phyloP scores from a whole-genome alignment of 176 grass and related monocot species.

The Lolium rigidum region DNA sequence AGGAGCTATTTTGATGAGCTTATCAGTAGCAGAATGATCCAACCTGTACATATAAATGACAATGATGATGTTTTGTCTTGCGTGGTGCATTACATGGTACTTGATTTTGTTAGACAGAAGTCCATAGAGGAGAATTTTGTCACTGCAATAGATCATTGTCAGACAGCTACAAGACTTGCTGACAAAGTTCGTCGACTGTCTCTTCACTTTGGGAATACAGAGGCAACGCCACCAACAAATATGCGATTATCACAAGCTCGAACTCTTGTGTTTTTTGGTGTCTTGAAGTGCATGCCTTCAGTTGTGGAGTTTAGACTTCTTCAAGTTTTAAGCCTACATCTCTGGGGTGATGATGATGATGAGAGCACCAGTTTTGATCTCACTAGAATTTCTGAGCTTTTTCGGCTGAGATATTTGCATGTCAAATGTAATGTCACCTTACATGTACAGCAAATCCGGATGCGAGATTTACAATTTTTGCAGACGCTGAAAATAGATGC shows the following conservation, averaged over 20 bases:
- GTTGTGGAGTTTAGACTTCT: neutral
- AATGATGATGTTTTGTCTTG: neutral
- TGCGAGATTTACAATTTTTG: neutral
- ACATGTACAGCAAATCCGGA: neutral
- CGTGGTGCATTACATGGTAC: neutral
- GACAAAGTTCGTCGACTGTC: neutral
- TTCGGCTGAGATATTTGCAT: neutral
- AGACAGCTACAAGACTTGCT: neutral
- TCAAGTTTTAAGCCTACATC: neutral
- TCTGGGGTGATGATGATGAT: neutral
- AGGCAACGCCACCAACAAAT: neutral
- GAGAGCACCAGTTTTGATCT: neutral
- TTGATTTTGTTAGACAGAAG: neutral
- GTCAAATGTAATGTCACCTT: slow-evolving; percentile 14
- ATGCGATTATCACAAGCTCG: neutral
- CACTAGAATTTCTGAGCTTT: slow-evolving; percentile 3
- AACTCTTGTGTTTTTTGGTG: neutral
- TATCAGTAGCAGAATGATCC: neutral
- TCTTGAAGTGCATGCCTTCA: neutral
- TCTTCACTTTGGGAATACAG: neutral
- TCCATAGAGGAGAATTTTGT: neutral
- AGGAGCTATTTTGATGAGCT: neutral
- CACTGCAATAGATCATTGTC: neutral
- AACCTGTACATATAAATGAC: neutral
- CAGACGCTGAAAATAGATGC: too few relatives aligned